Evolutionary conservation across 2,329 filamentous ascomycete species (phyloP).

Genomic region (Talaromyces sp.): DNA sequence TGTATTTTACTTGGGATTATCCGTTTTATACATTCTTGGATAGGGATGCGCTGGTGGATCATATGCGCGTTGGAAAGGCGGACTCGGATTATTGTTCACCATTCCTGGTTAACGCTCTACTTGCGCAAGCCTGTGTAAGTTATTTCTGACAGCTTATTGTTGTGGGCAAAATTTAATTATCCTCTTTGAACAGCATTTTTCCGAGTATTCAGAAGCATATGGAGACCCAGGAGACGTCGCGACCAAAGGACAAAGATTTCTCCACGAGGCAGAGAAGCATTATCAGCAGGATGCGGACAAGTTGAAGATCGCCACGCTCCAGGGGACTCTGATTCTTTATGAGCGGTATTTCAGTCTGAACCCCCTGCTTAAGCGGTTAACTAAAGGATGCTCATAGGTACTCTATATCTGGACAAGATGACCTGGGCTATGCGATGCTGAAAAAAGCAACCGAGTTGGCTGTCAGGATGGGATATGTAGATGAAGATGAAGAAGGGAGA

Average conservation of each 20-base stretch:
- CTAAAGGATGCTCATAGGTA: constrained; percentile 19
- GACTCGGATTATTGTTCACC: constrained; percentile 73
- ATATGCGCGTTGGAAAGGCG: constrained; percentile 31
- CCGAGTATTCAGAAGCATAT: constrained; percentile 35
- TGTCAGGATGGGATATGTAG: constrained; percentile 27
- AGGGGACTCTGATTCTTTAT: constrained; percentile 32
- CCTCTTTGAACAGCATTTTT: constrained; percentile 25
- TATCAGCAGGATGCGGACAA: constrained; percentile 19
- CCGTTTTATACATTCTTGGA: constrained; percentile 78
- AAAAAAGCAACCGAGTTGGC: constrained; percentile 31
- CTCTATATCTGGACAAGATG: constrained; percentile 30
- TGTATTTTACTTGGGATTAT: constrained; percentile 95
- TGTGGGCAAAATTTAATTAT: not conserved
- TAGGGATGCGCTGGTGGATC: constrained; percentile 66
- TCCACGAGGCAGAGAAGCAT: constrained; percentile 31
- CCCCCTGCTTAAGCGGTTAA: not conserved
- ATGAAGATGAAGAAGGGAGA: constrained; percentile 17
- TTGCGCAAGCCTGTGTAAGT: constrained; percentile 52
- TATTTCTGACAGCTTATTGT: too few species aligned
- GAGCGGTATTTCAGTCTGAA: constrained; percentile 17
- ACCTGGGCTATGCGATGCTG: constrained; percentile 33
- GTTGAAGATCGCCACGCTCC: constrained; percentile 25
- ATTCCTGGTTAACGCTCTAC: constrained; percentile 83
- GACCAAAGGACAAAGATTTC: constrained; percentile 31
- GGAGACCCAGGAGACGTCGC: constrained; percentile 30